A percentile compares a stretch with the other conserved stretches of the same genome.
phyloP scores from a whole-genome alignment of 305 asterid genomes.

The Solanum hybrid region DNA sequence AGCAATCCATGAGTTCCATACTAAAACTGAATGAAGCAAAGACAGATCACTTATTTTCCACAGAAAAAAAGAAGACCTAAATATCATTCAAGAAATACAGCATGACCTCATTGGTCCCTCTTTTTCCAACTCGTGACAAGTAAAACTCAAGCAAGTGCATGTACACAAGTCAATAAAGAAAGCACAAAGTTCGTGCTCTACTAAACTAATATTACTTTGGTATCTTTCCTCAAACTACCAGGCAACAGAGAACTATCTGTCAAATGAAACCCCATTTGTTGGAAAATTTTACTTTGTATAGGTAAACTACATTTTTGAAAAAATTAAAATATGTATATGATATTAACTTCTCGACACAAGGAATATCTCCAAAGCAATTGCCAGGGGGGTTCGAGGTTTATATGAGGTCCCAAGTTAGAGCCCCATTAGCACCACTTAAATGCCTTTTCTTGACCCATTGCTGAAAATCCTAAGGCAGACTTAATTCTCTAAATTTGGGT shows the following conservation, averaged over 20 bases:
- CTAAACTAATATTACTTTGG: background rate
- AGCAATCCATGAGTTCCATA: background rate
- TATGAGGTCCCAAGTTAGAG: background rate
- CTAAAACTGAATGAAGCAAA: background rate
- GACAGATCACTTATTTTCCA: background rate
- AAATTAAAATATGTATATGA: background rate
- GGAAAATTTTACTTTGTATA: background rate
- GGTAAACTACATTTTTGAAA: background rate
- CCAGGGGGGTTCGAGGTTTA: background rate
- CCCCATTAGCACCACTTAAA: background rate
- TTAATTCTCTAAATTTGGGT: background rate
- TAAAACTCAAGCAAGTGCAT: background rate
- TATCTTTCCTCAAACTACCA: background rate
- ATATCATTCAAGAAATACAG: constrained; percentile 1
- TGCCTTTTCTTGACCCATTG: background rate
- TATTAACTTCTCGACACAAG: background rate
- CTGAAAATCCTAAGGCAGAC: background rate
- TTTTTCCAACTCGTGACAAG: background rate
- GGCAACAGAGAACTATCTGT: background rate
- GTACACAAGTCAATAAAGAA: background rate
- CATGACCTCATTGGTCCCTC: background rate
- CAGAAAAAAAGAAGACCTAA: background rate
- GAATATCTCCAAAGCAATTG: background rate
- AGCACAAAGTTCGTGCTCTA: background rate
- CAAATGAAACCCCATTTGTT: background rate